Percentiles rank a stretch among this genome's conserved stretches.
Evolutionary conservation across 2,329 filamentous ascomycete species (phyloP).

Genomic region (Mycogone perniciosa): DNA sequence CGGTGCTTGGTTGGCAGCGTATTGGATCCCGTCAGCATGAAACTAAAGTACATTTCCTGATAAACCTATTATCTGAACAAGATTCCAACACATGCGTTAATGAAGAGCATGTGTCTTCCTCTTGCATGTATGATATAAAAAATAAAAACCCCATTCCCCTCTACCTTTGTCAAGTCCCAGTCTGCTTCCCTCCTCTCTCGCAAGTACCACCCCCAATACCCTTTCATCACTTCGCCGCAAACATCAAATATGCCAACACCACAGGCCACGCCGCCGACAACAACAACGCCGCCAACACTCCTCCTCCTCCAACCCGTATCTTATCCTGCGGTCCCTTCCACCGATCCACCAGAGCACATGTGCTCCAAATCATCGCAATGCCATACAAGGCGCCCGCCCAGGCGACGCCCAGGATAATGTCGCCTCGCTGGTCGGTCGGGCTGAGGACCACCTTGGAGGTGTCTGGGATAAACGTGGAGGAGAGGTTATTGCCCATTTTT

Average conservation of each 20-base stretch:
- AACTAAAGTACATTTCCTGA: too few relatives aligned
- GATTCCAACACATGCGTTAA: too few relatives aligned
- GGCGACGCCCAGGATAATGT: conserved; percentile 28
- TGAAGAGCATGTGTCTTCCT: too few relatives aligned
- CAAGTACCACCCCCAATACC: not conserved
- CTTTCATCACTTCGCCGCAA: conserved; percentile 15
- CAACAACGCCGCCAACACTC: conserved; percentile 26
- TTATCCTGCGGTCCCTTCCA: conserved; percentile 35
- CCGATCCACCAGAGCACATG: conserved; percentile 36
- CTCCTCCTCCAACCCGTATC: conserved; percentile 21
- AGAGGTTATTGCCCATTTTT: conserved; percentile 37
- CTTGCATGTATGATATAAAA: too few relatives aligned
- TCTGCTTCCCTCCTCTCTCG: too few relatives aligned
- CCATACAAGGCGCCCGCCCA: conserved; percentile 32
- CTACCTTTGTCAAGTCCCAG: too few relatives aligned
- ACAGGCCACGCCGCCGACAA: conserved; percentile 32
- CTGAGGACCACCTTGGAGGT: conserved; percentile 29
- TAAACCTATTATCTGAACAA: too few relatives aligned
- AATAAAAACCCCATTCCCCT: too few relatives aligned
- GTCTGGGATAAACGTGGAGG: conserved; percentile 32
- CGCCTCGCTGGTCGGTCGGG: conserved; percentile 23
- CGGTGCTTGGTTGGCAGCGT: too few relatives aligned
- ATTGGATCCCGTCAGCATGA: too few relatives aligned
- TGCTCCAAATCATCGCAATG: conserved; percentile 37
- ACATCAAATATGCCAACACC: conserved; percentile 28